Conservation (phyloP, 306 rosid genomes). For the Corylus americana region DNA sequence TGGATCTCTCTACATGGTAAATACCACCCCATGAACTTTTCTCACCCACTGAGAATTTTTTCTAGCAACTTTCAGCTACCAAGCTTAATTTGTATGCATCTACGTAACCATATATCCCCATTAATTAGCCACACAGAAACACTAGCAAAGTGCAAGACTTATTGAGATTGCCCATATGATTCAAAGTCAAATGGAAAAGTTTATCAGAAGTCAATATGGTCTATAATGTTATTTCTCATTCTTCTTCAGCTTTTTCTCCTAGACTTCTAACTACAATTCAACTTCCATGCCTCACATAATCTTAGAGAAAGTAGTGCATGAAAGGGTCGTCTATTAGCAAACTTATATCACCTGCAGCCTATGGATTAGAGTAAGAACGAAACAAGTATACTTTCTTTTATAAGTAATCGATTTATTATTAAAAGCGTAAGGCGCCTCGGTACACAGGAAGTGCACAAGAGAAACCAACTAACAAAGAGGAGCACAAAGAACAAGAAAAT, state of each 20-base stretch:
- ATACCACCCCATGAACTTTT: not conserved
- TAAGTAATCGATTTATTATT: too few relatives aligned
- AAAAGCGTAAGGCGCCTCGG: too few relatives aligned
- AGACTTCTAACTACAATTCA: not conserved
- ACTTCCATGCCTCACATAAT: not conserved
- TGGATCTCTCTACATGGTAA: not conserved
- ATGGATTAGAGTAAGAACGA: not conserved
- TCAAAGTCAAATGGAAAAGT: not conserved
- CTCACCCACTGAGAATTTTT: not conserved
- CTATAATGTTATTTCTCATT: not conserved
- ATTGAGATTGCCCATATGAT: not conserved
- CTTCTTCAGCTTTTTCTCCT: not conserved
- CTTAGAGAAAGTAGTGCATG: not conserved
- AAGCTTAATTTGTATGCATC: not conserved
- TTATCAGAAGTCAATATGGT: not conserved
- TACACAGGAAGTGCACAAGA: too few relatives aligned
- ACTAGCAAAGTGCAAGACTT: not conserved
- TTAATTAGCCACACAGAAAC: not conserved
- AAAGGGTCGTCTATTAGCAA: not conserved
- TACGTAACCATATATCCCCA: not conserved
- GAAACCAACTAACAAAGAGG: too few relatives aligned
- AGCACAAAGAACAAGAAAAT: too few relatives aligned
- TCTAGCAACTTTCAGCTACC: not conserved
- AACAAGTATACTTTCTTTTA: not conserved
- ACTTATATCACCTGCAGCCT: not conserved